Evolutionary conservation across 257 asterid species (phyloP), one percentile per base, ranked within the genome.

Genomic region (Schizonepeta tenuifolia): DNA sequence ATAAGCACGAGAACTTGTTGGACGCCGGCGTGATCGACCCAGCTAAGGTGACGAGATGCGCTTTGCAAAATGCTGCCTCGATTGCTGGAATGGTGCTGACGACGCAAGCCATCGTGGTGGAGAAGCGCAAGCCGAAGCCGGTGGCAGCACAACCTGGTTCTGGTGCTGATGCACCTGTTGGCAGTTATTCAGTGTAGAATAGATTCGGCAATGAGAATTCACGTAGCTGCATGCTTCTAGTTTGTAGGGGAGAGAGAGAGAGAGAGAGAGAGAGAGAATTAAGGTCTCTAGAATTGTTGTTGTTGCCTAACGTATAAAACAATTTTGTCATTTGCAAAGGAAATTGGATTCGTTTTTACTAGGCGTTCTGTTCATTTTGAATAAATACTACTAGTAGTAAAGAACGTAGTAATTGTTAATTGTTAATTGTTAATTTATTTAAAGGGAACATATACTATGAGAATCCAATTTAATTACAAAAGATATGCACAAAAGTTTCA

Each of bases 11-110:
- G 79, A 89, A 92, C 62, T 72, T 95, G 72, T 92, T 95, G 8
- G 96, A 81, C 47, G 87, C 96, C 3, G 99, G 99, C 6, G 86
- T 95, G 5, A 95, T 95, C 3, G 99, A 95, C 82, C 99, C 98
- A 3, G 98, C 99, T 28, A 95, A 90, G 89, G 98, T 95, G 74
- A 86, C 97, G 3, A 80, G 99, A 80, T 95, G 99, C 33, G 99
- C 85, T 1, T 51, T 88, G 87, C 95, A 88, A 74, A 95, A 95
- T 54, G 85, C 98, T 2, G 97, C 99, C 61, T 92, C 99, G 2
- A 90, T 95, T 18, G 96, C 99, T 2, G 99, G 98, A 51, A 95
- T 95, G 99, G 99, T 92, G 50, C 92, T 95, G 31, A 95, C 99
- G 9, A 95, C 98, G 43, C 99, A 95, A 55, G 99, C 99, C 79